These are phyloP conservation scores for Novakomyces olei DNA, from an alignment of 805 yeast genomes.

Conservation along the genomic window DNA sequence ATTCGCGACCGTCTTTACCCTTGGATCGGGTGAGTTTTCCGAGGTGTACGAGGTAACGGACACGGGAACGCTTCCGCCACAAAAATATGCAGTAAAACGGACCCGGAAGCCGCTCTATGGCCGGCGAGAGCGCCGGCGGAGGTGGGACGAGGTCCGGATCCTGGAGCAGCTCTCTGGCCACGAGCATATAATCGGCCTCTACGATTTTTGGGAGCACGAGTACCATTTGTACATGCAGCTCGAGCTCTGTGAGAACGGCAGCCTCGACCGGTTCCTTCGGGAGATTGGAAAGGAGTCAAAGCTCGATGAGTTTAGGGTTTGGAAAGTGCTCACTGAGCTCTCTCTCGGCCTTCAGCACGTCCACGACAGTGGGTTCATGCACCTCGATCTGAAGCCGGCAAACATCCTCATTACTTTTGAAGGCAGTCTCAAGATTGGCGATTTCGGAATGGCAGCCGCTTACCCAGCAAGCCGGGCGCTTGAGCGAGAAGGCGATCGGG, in stretches of 20 bases:
- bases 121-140: slow-evolving; percentile 35
- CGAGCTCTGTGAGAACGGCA: slow-evolving; percentile 87
- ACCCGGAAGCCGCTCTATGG: slow-evolving; percentile 45
- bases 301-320: slow-evolving; percentile 88
- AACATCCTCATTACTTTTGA: slow-evolving; percentile 86
- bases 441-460: slow-evolving; percentile 81
- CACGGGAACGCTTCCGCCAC: slow-evolving; percentile 10
- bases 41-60: slow-evolving; percentile 63
- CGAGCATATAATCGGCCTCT: slow-evolving; percentile 54
- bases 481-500: slow-evolving; percentile 93
- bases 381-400: slow-evolving; percentile 86
- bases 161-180: slow-evolving; percentile 14
- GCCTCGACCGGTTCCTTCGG: slow-evolving; percentile 54
- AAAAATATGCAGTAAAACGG: slow-evolving; percentile 68
- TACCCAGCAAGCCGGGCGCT: slow-evolving; percentile 38
- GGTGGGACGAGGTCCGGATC: slow-evolving; percentile 57
- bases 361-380: slow-evolving; percentile 56
- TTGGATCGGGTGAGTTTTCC: slow-evolving; percentile 81
- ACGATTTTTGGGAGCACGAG: slow-evolving; percentile 64
- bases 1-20: slow-evolving; percentile 5
- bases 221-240: slow-evolving; percentile 74
- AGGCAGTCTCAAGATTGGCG: slow-evolving; percentile 84
- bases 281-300: slow-evolving; percentile 56
- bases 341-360: slow-evolving; percentile 46
- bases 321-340: slow-evolving; percentile 41